phyloP scores from a whole-genome alignment of 805 yeast genomes.

The Kluyveromyces wickerhamii region DNA sequence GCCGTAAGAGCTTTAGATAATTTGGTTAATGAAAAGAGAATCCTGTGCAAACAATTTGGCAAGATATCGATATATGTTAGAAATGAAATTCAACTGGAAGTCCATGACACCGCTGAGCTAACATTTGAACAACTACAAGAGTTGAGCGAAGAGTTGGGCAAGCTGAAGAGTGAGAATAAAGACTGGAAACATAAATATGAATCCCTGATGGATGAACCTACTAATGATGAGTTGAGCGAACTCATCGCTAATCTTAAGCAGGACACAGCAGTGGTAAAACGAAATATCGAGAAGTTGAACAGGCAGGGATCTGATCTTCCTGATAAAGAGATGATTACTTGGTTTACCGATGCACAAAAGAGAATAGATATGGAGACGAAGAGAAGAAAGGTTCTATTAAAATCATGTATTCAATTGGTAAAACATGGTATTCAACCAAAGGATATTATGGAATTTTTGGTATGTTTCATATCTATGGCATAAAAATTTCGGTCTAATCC shows the following conservation, averaged over 20 bases:
- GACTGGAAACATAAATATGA: slow-evolving; percentile 9
- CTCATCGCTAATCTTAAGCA: slow-evolving; percentile 7
- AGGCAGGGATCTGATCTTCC: slow-evolving; percentile 13
- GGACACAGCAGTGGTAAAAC: slow-evolving; percentile 8
- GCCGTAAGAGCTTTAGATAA: slow-evolving; percentile 33
- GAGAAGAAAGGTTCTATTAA: slow-evolving; percentile 14
- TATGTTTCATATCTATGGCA: too few relatives aligned
- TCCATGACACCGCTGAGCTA: slow-evolving; percentile 9
- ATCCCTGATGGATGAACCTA: slow-evolving; percentile 11
- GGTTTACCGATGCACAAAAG: slow-evolving; percentile 9
- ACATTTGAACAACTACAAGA: slow-evolving; percentile 17
- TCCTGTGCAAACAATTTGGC: slow-evolving; percentile 37
- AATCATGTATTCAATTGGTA: slow-evolving; percentile 14
- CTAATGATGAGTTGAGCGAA: slow-evolving; percentile 12
- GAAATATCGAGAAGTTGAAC: slow-evolving; percentile 8
- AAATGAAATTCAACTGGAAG: slow-evolving; percentile 24
- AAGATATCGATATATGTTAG: slow-evolving; percentile 38
- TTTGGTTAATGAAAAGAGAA: slow-evolving; percentile 28
- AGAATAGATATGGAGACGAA: slow-evolving; percentile 13
- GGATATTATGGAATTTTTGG: slow-evolving; percentile 20
- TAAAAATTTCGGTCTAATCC: too few relatives aligned
- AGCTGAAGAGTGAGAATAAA: slow-evolving; percentile 16
- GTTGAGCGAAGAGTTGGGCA: slow-evolving; percentile 18
- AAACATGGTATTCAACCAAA: slow-evolving; percentile 22
- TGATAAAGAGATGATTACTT: slow-evolving; percentile 11